These are phyloP conservation scores for Corniculantispora saksenae DNA, from an alignment of 2,329 filamentous ascomycete genomes.

Conservation along the genomic window DNA sequence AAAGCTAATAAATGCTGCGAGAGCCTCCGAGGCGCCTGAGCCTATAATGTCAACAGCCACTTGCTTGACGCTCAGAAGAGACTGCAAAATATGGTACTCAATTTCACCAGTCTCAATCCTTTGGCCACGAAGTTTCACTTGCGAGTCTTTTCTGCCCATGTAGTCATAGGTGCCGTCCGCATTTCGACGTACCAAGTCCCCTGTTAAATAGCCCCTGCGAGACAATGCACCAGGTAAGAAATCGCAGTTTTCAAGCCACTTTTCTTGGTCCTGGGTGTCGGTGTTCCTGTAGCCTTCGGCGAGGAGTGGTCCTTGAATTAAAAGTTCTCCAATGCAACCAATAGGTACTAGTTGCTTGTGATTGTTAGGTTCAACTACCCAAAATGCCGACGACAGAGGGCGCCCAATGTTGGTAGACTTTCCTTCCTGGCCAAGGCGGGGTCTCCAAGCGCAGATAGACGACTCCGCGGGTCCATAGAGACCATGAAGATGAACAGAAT, in stretches of 20 bases:
- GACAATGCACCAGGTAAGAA: slow-evolving; percentile 8
- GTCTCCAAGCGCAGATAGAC: slow-evolving; percentile 5
- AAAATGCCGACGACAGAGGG: background rate
- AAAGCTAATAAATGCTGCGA: background rate
- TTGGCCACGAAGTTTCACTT: slow-evolving; percentile 57
- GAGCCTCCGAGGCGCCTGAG: background rate
- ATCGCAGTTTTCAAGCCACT: background rate
- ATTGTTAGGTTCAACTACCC: background rate
- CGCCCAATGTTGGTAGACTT: slow-evolving; percentile 9
- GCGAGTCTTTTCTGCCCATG: slow-evolving; percentile 51
- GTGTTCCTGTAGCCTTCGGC: background rate
- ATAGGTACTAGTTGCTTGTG: slow-evolving; percentile 1
- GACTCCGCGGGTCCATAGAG: slow-evolving; percentile 7
- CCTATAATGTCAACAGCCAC: background rate
- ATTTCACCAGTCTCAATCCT: slow-evolving; percentile 43
- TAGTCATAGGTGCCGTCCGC: slow-evolving; percentile 38
- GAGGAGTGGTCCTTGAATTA: background rate
- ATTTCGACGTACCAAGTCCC: slow-evolving; percentile 26
- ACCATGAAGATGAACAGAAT: slow-evolving; percentile 8
- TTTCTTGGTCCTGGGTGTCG: background rate
- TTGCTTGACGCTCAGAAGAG: background rate
- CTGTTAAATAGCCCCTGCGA: slow-evolving; percentile 25
- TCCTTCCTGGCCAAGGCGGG: background rate
- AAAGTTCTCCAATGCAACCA: slow-evolving; percentile 3
- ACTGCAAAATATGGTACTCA: background rate